These are phyloP conservation scores for Boletus pseudo-olivaceus DNA, from an alignment of 768 basidiomycete genomes.

Conservation along the genomic window DNA sequence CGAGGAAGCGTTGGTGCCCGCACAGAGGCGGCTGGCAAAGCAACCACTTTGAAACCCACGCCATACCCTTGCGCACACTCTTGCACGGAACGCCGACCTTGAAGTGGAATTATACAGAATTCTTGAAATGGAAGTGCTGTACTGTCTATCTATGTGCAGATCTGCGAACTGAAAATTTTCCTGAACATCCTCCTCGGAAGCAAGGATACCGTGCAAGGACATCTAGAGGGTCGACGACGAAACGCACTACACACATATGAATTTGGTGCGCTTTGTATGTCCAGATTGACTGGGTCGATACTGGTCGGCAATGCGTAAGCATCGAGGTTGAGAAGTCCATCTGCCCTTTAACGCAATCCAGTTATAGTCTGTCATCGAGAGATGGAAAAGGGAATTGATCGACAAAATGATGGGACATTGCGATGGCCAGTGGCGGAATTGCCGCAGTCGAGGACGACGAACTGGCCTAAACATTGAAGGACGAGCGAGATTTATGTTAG, in stretches of 20 bases:
- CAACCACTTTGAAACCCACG: constrained; percentile 4
- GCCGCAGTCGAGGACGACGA: neutral
- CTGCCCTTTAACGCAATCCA: neutral
- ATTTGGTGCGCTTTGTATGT: neutral
- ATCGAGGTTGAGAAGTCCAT: constrained; percentile 3
- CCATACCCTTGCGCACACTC: neutral
- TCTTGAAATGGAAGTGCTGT: neutral
- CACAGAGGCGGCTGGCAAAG: constrained; percentile 42
- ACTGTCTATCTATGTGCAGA: neutral
- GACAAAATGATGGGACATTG: neutral
- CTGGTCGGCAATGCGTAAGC: constrained; percentile 5
- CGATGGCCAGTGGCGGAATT: constrained; percentile 1
- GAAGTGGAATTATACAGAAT: neutral
- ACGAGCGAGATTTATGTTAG: neutral
- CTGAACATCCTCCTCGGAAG: neutral
- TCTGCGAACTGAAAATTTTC: neutral
- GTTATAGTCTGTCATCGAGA: neutral
- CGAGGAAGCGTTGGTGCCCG: constrained; percentile 43
- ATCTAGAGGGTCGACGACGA: neutral
- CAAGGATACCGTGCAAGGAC: neutral
- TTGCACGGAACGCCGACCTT: neutral
- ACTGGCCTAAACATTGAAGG: neutral
- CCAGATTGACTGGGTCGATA: neutral
- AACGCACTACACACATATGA: neutral
- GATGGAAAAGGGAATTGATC: neutral